Base-by-base conservation (phyloP, 371 early-diverging fungal genomes). In the Astathelohania contejeani region DNA sequence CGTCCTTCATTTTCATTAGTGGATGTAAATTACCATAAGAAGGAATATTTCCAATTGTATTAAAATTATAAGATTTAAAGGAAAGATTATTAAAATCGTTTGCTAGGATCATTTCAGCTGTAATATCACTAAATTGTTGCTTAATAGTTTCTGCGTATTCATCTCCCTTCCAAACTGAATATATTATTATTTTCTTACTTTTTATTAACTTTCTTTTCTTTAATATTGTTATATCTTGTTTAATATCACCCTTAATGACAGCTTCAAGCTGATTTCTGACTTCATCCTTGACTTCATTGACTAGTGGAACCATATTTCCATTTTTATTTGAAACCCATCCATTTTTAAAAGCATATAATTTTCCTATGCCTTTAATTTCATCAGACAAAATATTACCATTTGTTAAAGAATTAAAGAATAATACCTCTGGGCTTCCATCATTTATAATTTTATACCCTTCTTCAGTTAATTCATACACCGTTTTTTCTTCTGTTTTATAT, bases 21-120 rank as follows among this genome's bases (percentile, higher is more conserved):
- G 99, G 99, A 72, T 97, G 97, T 58, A 97, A 77, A 66, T 90
- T 83, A 3, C 99, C 99, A 54, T 83, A 83, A 32, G 72, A 61
- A 23, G 88, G 86, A 29, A 79, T 76, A 54, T 82, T 78, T 64
- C 96, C 92, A 10, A 42, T 60, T 7, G 90, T 83, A 53, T 86
- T 80, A 79, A 97, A 95, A 78, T 98, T 97, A 80, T 93, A 97
- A 68, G 85, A 82, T 74, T 98, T 98, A 80, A 98, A 91, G 39
- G 79, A 76, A 16, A 80, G 79, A 18, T 70, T 79, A 74, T 87
- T 86, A 88, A 92, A 89, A 55, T 82, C 83, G 39, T 87, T 90
- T 63, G 83, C 82, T 67, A 24, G 55, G 2, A 28, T 52, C 90
- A 94, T 88, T 42, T 91, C 95, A 16, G 75, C 74, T 4, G 96